Evolutionary conservation across 208 protist species (phyloP).

Genomic region (Trypanosoma conorhini): DNA sequence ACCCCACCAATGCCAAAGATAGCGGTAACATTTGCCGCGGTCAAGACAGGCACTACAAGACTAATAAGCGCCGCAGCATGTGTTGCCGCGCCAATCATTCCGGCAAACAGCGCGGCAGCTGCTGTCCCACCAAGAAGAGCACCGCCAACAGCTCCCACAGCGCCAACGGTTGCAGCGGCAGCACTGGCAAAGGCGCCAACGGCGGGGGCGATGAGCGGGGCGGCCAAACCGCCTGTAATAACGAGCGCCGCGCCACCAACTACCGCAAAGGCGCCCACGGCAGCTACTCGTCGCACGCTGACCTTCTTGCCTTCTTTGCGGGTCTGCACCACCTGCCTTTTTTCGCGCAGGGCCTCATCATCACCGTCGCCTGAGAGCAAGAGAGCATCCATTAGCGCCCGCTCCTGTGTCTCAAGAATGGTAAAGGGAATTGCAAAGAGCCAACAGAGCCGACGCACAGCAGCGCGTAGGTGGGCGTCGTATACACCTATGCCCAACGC

Average conservation of each 20-base stretch:
- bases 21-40: slow-evolving; percentile 63
- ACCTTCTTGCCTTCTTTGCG: slow-evolving; percentile 40
- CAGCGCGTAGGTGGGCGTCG: slow-evolving; percentile 71
- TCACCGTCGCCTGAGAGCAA: neutral
- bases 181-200: slow-evolving; percentile 51
- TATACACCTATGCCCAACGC: slow-evolving; percentile 57
- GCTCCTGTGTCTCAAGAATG: slow-evolving; percentile 64
- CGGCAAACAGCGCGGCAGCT: slow-evolving; percentile 47
- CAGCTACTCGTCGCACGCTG: slow-evolving; percentile 48
- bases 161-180: slow-evolving; percentile 49
- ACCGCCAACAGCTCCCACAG: slow-evolving; percentile 49
- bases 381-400: slow-evolving; percentile 24
- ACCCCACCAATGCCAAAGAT: slow-evolving; percentile 76
- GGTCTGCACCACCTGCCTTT: slow-evolving; percentile 30
- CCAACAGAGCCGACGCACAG: slow-evolving; percentile 63
- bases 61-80: slow-evolving; percentile 65
- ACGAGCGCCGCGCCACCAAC: slow-evolving; percentile 63
- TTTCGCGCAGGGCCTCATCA: slow-evolving; percentile 3
- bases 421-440: slow-evolving; percentile 58
- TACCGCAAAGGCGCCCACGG: slow-evolving; percentile 71
- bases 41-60: slow-evolving; percentile 66
- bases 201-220: slow-evolving; percentile 67
- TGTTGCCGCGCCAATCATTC: slow-evolving; percentile 61
- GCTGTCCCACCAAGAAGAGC: slow-evolving; percentile 48
- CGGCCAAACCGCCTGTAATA: slow-evolving; percentile 72